Evolutionary conservation across 1,139 yeast species (phyloP).

Genomic region (Saccharomyces hybrid): DNA sequence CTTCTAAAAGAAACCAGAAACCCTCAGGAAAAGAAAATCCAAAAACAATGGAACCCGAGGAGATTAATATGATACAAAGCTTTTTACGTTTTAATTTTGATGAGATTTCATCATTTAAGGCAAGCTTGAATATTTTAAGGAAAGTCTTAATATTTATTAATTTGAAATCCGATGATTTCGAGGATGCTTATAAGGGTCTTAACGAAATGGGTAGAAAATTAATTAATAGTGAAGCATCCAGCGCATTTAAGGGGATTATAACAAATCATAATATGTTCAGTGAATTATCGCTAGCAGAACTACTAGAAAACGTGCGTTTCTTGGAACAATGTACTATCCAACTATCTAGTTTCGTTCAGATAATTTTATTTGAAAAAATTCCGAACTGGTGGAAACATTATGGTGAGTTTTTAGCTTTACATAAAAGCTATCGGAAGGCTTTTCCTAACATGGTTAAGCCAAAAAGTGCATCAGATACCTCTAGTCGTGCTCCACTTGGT

Average conservation of each 20-base stretch:
- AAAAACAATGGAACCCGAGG: conserved; percentile 34
- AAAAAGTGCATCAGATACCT: not conserved
- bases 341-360: conserved; percentile 37
- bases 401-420: conserved; percentile 31
- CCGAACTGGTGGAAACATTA: conserved; percentile 47
- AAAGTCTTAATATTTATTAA: conserved; percentile 41
- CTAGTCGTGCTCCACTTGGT: conserved; percentile 17
- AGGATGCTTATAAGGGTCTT: conserved; percentile 19
- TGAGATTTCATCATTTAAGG: conserved; percentile 39
- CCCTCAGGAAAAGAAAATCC: conserved; percentile 3
- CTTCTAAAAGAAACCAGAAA: conserved; percentile 7
- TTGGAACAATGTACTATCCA: conserved; percentile 31
- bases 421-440: conserved; percentile 28
- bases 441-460: conserved; percentile 14
- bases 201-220: conserved; percentile 14
- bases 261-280: conserved; percentile 1
- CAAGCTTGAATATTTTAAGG: conserved; percentile 35
- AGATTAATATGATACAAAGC: conserved; percentile 45
- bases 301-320: conserved; percentile 17
- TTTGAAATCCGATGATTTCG: conserved; percentile 40
- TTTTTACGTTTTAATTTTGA: conserved; percentile 48
- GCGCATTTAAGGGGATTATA: not conserved
- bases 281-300: conserved; percentile 9
- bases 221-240: conserved; percentile 2
- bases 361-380: conserved; percentile 37